Base-by-base conservation (phyloP, 1,139 yeast species). In the Hanseniaspora uvarum region DNA sequence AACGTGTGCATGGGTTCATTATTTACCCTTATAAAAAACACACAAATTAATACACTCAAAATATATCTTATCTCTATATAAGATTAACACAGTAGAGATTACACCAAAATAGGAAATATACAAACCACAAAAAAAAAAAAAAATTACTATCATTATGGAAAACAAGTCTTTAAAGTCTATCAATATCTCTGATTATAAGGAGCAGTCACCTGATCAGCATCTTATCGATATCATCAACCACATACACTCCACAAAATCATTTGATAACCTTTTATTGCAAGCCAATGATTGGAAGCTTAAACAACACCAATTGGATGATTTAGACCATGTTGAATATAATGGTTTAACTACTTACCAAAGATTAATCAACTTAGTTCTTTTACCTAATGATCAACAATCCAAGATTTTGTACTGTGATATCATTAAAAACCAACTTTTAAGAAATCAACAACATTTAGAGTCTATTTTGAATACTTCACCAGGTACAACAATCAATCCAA, bases 391-490 rank as follows among this genome's bases (percentile, higher is more conserved):
- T 16, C 26, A 37, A 19, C 21, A 44, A 33, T 28, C 53, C 6
- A 43, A 39, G 26, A 11, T 36, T 11, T 52, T 40, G 23, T 65
- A 65, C 39, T 56, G 58, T 23, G 54, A 57, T 11, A 57, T 58
- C 33, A 66, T 69, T 18, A 54, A 60, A 24, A 53, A 57, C 28
- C 67, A 66, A 47, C 56, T 69, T 23, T 49, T 55, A 23, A 56
- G 57, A 30, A 70, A 70, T 59, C 56, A 56, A 39, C 61, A 59
- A 2, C 70, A 70, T 55, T 55, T 70, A n/a, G 59, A 63, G 3
- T 63, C 70, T 0, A 56, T 70, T 21, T 28, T 50, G 8, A 50
- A 50, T 30, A 57, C 58, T 7, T 66, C 70, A 47, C 68, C 68
- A 0, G 74, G 74, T 0, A 65, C 65, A 2, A 59, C 62, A 38